Conservation (phyloP, 495 filamentous ascomycete genomes). For the Xylaria telfairii region DNA sequence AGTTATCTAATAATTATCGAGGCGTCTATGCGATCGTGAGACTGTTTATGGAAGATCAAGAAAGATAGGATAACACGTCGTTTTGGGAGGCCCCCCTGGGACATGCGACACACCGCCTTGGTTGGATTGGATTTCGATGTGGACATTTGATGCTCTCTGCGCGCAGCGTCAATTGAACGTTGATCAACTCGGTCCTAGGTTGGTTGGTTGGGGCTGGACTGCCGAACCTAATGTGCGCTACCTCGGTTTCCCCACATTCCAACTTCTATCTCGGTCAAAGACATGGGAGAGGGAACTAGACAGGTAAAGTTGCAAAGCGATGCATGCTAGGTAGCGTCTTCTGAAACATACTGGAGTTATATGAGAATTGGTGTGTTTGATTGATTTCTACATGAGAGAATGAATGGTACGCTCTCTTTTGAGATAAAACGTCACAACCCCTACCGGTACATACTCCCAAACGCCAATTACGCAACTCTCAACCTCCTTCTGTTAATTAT, state of each 20-base stretch:
- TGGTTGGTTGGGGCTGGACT: too few relatives aligned
- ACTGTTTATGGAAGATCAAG: too few relatives aligned
- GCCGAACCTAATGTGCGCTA: too few relatives aligned
- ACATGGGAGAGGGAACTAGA: not conserved
- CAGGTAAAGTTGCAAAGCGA: not conserved
- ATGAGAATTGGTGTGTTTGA: not conserved
- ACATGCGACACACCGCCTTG: too few relatives aligned
- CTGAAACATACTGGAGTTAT: constrained; percentile 8
- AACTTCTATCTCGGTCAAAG: not conserved
- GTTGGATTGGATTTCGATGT: too few relatives aligned
- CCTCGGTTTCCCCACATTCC: constrained; percentile 8
- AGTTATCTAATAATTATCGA: not conserved
- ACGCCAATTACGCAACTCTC: constrained; percentile 22
- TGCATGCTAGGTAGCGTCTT: constrained; percentile 8
- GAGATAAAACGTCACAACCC: not conserved
- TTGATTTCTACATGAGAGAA: constrained; percentile 10
- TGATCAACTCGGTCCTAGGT: not conserved
- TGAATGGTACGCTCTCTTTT: not conserved
- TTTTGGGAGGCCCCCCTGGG: too few relatives aligned
- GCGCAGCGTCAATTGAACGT: too few relatives aligned
- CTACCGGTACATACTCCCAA: not conserved
- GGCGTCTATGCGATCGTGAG: not conserved
- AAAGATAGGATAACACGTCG: too few relatives aligned
- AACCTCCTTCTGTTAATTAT: constrained; percentile 20
- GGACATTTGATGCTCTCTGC: too few relatives aligned